Conservation (phyloP, 352 stramenopile genomes). For the Lagenidium giganteum region DNA sequence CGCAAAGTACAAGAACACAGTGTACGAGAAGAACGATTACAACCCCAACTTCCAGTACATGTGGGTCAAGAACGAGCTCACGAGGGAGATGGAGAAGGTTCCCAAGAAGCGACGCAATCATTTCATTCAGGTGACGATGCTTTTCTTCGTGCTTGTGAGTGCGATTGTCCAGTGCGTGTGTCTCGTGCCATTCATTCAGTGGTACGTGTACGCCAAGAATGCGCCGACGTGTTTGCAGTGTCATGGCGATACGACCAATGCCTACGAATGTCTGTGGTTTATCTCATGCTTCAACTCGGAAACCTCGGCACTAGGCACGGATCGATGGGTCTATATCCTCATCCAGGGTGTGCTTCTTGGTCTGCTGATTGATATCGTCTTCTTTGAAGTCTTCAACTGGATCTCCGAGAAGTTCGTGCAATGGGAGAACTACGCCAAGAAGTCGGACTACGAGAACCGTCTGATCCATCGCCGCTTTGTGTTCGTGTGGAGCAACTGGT, state of each 20-base stretch:
- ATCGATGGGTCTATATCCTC: constrained; percentile 88
- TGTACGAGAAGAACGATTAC: constrained; percentile 84
- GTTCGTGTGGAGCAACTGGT: constrained; percentile 91
- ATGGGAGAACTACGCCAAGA: constrained; percentile 86
- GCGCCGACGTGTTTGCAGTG: constrained; percentile 64
- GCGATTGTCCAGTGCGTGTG: constrained; percentile 77
- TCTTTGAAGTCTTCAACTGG: constrained; percentile 87
- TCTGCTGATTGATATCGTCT: constrained; percentile 86
- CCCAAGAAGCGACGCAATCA: constrained; percentile 80
- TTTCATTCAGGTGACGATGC: constrained; percentile 83
- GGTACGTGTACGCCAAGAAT: constrained; percentile 88
- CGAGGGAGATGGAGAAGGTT: constrained; percentile 86
- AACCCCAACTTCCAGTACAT: constrained; percentile 84
- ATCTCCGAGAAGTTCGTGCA: constrained; percentile 83
- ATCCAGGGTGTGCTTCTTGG: constrained; percentile 79
- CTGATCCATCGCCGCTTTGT: constrained; percentile 85
- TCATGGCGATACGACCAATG: constrained; percentile 25
- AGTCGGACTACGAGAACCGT: constrained; percentile 84
- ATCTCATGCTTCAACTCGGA: constrained; percentile 78
- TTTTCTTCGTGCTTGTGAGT: constrained; percentile 75
- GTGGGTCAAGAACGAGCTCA: constrained; percentile 83
- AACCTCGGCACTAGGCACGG: constrained; percentile 67
- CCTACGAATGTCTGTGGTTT: constrained; percentile 77
- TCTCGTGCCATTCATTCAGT: constrained; percentile 85
- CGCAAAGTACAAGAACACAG: constrained; percentile 85